Conservation (phyloP, 2,329 filamentous ascomycete genomes). For the Colletotrichum sp. region DNA sequence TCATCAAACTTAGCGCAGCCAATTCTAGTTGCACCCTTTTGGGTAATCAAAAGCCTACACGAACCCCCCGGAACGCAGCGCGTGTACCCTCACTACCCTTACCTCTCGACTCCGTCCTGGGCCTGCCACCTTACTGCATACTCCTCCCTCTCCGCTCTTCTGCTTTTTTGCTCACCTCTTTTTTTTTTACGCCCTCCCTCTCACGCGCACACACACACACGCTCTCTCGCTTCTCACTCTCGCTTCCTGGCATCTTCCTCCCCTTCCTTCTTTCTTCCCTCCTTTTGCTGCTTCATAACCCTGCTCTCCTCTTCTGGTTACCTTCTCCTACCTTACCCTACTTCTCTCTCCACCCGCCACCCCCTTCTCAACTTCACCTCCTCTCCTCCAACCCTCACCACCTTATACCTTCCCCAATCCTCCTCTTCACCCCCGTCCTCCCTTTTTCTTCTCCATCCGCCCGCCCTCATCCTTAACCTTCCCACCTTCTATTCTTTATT, state of each 20-base stretch:
- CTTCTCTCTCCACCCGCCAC: slow-evolving; percentile 25
- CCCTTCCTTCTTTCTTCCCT: slow-evolving; percentile 35
- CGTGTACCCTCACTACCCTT: slow-evolving; percentile 9
- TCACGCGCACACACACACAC: background rate
- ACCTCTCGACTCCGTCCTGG: background rate
- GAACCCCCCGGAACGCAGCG: slow-evolving; percentile 19
- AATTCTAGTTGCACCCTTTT: slow-evolving; percentile 38
- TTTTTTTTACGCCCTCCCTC: background rate
- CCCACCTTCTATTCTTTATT: slow-evolving; percentile 31
- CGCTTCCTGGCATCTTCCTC: slow-evolving; percentile 32
- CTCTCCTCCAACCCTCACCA: slow-evolving; percentile 27
- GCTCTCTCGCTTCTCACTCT: slow-evolving; percentile 27
- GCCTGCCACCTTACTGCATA: background rate
- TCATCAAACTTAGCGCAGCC: slow-evolving; percentile 49
- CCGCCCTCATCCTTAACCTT: slow-evolving; percentile 35
- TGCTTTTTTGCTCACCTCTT: slow-evolving; percentile 10
- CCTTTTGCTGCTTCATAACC: slow-evolving; percentile 19
- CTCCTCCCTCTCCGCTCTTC: slow-evolving; percentile 14
- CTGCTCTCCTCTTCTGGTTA: slow-evolving; percentile 32
- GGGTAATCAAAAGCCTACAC: slow-evolving; percentile 38
- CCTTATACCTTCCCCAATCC: slow-evolving; percentile 28
- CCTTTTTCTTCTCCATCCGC: slow-evolving; percentile 11
- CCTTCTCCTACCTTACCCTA: slow-evolving; percentile 12
- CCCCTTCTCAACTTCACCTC: slow-evolving; percentile 18
- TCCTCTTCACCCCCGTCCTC: slow-evolving; percentile 22